Conservation (phyloP, 768 basidiomycete genomes). For the Roridomyces roridus region DNA sequence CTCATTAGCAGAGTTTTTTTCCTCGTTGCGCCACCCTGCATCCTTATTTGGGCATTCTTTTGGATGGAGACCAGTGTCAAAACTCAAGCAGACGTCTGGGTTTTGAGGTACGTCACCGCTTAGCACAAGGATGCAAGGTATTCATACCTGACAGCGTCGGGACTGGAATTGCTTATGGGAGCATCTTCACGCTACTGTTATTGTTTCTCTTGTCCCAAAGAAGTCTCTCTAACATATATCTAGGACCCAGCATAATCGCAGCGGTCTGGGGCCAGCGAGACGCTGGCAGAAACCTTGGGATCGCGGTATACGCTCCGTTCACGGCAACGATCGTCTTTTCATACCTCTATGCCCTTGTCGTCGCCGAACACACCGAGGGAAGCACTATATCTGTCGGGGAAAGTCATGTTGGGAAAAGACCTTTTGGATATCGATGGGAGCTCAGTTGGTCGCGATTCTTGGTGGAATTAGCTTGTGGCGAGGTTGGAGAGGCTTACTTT, state of each 20-base stretch:
- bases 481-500: conserved; percentile 66
- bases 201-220: background rate
- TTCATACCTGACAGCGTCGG: conserved; percentile 51
- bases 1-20: conserved; percentile 68
- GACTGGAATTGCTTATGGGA: conserved; percentile 73
- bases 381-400: conserved; percentile 61
- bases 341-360: conserved; percentile 77
- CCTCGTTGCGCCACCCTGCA: conserved; percentile 51
- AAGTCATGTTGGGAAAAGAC: conserved; percentile 69
- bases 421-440: conserved; percentile 56
- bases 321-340: conserved; percentile 78
- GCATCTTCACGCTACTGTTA: conserved; percentile 62
- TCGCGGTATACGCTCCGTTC: conserved; percentile 78
- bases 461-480: conserved; percentile 62
- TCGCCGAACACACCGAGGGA: conserved; percentile 53
- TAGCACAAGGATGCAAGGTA: background rate
- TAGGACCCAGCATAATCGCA: conserved; percentile 72
- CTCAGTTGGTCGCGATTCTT: conserved; percentile 51
- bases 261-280: conserved; percentile 76
- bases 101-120: conserved; percentile 58
- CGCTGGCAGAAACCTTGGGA: conserved; percentile 78
- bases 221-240: background rate
- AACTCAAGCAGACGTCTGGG: conserved; percentile 64
- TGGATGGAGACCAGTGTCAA: conserved; percentile 60
- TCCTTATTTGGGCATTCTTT: conserved; percentile 57